These are phyloP conservation scores for Trichoderma sp. DNA, from an alignment of 2,329 filamentous ascomycete genomes.

Conservation along the genomic window DNA sequence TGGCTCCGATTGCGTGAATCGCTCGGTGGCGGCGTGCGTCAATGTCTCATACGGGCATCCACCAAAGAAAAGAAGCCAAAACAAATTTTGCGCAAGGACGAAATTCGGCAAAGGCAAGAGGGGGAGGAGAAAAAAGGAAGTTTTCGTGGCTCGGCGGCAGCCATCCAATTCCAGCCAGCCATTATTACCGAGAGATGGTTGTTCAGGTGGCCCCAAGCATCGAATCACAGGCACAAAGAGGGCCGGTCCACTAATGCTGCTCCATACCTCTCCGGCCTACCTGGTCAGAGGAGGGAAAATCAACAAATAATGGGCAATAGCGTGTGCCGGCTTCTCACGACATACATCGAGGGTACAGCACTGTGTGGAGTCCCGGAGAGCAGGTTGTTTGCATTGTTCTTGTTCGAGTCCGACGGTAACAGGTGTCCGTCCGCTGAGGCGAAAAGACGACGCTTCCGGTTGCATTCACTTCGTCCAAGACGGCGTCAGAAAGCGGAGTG, in stretches of 20 bases:
- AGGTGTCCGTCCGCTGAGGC: neutral
- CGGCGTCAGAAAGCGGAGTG: neutral
- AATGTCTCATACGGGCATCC: constrained; percentile 10
- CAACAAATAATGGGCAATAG: neutral
- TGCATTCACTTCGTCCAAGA: neutral
- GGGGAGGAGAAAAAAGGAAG: neutral
- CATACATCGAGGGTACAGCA: neutral
- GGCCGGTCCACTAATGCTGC: constrained; percentile 1
- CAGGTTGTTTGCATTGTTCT: constrained; percentile 4
- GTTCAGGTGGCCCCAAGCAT: neutral
- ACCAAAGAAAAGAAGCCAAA: neutral
- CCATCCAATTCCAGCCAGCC: constrained; percentile 11
- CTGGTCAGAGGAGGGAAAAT: neutral
- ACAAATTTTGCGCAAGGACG: neutral
- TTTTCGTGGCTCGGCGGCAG: constrained; percentile 8
- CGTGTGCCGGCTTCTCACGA: constrained; percentile 1
- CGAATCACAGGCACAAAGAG: constrained; percentile 2
- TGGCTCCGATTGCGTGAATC: constrained; percentile 19
- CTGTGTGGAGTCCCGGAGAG: constrained; percentile 5
- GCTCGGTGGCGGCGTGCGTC: constrained; percentile 2
- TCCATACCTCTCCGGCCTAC: neutral
- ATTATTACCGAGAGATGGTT: constrained; percentile 11
- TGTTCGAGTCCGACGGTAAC: neutral
- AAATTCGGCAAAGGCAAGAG: constrained; percentile 9
- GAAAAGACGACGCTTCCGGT: neutral